phyloP scores from a whole-genome alignment of 345 rosid genomes.

The Mallotus nudiflorus region DNA sequence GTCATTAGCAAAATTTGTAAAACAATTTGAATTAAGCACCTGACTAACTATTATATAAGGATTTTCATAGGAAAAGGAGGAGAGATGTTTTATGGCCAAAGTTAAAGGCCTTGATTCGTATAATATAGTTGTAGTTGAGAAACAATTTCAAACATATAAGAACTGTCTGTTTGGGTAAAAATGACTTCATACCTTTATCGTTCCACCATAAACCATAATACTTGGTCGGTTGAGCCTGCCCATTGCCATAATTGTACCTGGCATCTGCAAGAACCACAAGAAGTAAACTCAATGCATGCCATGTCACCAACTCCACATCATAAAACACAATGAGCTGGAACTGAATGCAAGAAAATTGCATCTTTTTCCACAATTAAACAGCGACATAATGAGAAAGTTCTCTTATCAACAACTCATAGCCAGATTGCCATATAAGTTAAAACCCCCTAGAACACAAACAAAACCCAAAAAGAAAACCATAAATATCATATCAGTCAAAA shows the following conservation, averaged over 20 bases:
- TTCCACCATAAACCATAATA: slow-evolving; percentile 95
- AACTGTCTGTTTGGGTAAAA: neutral
- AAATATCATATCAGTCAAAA: neutral
- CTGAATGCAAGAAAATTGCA: too few relatives aligned
- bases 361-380: too few relatives aligned
- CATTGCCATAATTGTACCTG: slow-evolving; percentile 99
- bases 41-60: neutral
- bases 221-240: slow-evolving; percentile 97
- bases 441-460: too few relatives aligned
- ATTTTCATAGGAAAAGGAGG: too few relatives aligned
- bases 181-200: slow-evolving; percentile 65
- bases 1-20: slow-evolving; percentile 1
- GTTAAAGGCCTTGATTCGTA: too few relatives aligned
- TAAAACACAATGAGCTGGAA: neutral
- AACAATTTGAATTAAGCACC: neutral
- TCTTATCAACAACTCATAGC: too few relatives aligned
- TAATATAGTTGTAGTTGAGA: too few relatives aligned
- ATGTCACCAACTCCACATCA: neutral
- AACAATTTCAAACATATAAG: neutral
- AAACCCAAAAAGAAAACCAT: neutral
- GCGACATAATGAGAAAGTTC: too few relatives aligned
- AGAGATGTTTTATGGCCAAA: neutral
- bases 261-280: slow-evolving; percentile 60
- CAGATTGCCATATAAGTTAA: too few relatives aligned
- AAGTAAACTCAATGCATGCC: slow-evolving; percentile 18